Evolutionary conservation across 306 rosid species (phyloP), one percentile per base, ranked within the genome.

Genomic region (Glycine soja): DNA sequence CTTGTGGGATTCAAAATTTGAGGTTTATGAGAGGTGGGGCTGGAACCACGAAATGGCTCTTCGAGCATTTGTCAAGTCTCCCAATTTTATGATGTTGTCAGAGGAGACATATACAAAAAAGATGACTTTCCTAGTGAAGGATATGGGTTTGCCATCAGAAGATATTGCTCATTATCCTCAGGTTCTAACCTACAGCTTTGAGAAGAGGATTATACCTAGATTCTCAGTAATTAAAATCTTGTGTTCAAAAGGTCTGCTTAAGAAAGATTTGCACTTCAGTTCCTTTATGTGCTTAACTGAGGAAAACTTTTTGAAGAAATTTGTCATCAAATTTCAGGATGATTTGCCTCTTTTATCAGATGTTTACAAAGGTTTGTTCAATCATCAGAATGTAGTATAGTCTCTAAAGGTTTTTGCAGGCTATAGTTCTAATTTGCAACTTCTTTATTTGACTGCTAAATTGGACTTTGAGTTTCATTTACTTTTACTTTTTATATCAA

Each of bases 21-120:
- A 70, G 50, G 19, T 19, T 48, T 70, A 74, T 47, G 79, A 12
- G 80, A 82, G 66, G 16, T 87, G 82, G 79, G 84, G 88, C 61
- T 78, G 86, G 82, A 38, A 73, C 42, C 16, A 46, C 6, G 74
- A 79, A 8, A 72, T 68, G 1, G 7, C 61, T 42, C 15, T 79
- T 66, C 11, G 6, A 15, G 88, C 90, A 4, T 87, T 84, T 57
- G 48, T 38, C 30, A 84, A 16, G 79, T 42, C 2, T 62, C 86
- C 88, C 4, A 6, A 15, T 15, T 70, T 47, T 84, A 74, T 87
- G 82, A 0, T 0, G 38, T 43, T 40, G 4, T 38, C 64, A 6
- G 65, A 75, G 32, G 64, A 84, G 66, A 78, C 18, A 3, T n/a
- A 70, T 45, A 8, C 19, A 0, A 18, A 19, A 32, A 18, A 7